A percentile compares a stretch with the other conserved stretches of the same genome.
phyloP scores from a whole-genome alignment of 495 filamentous ascomycete species.

The Hypoxylon fuscum region DNA sequence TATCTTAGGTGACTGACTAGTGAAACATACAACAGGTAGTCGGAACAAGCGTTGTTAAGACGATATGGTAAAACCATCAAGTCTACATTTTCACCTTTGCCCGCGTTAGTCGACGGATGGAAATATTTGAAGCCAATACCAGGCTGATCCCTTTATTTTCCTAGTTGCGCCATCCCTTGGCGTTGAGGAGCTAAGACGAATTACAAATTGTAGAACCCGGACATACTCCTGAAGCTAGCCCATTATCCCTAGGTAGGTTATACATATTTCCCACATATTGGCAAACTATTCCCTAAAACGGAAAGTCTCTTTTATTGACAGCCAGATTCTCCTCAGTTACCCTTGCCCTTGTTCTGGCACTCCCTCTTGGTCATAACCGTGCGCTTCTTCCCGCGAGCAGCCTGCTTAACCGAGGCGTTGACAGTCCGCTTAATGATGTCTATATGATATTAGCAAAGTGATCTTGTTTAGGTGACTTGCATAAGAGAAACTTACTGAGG shows the following conservation, averaged over 20 bases:
- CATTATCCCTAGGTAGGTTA: neutral
- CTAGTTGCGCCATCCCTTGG: neutral
- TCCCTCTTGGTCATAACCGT: conserved; percentile 27
- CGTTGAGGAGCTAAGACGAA: neutral
- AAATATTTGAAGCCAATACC: neutral
- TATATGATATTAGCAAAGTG: conserved; percentile 28
- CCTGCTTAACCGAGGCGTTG: conserved; percentile 38
- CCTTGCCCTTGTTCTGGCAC: conserved; percentile 26
- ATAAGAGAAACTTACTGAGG: conserved; percentile 36
- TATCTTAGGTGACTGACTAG: too few relatives aligned
- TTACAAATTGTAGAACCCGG: conserved; percentile 8
- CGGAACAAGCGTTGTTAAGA: too few relatives aligned
- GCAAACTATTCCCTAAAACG: neutral
- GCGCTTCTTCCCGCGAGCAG: conserved; percentile 34
- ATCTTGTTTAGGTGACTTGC: neutral
- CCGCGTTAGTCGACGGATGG: neutral
- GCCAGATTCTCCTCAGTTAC: conserved; percentile 1
- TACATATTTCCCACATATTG: neutral
- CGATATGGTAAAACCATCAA: neutral
- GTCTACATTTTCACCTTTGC: neutral
- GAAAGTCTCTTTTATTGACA: neutral
- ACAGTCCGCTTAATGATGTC: conserved; percentile 52
- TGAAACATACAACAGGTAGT: neutral
- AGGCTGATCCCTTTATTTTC: conserved; percentile 9
- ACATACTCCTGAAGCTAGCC: conserved; percentile 4